Evolutionary conservation across 2,329 filamentous ascomycete genomes (phyloP).

Genomic region (Aspergillus neotritici): DNA sequence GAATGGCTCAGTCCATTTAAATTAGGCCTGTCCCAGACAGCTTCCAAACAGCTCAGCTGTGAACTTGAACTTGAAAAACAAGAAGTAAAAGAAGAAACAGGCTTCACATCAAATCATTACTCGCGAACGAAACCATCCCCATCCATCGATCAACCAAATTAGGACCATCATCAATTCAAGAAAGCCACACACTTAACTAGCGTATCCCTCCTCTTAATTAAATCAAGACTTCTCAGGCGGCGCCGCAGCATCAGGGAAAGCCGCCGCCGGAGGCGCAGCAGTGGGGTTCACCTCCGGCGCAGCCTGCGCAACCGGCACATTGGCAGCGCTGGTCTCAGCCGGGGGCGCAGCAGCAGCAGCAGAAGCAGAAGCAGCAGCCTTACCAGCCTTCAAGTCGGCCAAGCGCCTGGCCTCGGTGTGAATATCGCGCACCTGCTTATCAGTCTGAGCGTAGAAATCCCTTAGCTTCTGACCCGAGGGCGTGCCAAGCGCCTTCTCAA

Average conservation of each 20-base stretch:
- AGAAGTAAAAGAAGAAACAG: too few species aligned
- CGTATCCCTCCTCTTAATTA: too few species aligned
- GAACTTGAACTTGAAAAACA: too few species aligned
- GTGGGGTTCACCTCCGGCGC: conserved; percentile 4
- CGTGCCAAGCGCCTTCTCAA: conserved; percentile 83
- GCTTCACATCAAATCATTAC: too few species aligned
- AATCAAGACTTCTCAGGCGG: conserved; percentile 27
- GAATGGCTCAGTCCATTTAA: too few species aligned
- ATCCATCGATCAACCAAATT: too few species aligned
- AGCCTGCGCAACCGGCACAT: too few species aligned
- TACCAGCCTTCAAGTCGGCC: conserved; percentile 71
- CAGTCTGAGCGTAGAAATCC: conserved; percentile 77
- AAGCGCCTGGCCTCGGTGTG: conserved; percentile 85
- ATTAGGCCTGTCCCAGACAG: too few species aligned
- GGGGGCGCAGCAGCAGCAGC: conserved; percentile 12
- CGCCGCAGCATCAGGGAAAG: conserved; percentile 19
- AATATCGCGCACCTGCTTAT: conserved; percentile 89
- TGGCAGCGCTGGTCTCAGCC: background rate
- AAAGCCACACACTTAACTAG: too few species aligned
- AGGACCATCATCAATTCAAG: background rate
- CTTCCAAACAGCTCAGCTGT: too few species aligned
- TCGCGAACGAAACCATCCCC: too few species aligned
- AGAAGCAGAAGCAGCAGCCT: conserved; percentile 22
- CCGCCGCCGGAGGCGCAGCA: conserved; percentile 17
- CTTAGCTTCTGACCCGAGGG: conserved; percentile 84